A percentile compares a stretch with the other conserved stretches of the same genome.
Conservation (phyloP, 2,329 filamentous ascomycete species). For the Pseudomassariella vexata region DNA sequence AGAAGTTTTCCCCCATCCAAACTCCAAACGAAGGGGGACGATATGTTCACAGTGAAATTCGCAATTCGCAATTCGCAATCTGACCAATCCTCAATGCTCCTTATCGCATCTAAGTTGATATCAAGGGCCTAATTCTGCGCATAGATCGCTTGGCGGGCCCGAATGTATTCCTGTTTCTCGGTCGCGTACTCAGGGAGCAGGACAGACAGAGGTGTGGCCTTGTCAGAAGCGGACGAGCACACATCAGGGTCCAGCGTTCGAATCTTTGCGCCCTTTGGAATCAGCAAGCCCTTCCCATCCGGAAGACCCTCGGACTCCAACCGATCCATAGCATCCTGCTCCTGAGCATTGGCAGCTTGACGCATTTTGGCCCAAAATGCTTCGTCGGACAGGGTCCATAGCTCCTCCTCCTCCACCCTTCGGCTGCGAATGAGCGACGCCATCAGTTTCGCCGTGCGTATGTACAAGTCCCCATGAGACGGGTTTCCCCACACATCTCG, state of each 20-base stretch:
- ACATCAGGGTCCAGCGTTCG: conserved; percentile 27
- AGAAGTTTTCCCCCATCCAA: too few relatives aligned
- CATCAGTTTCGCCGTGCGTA: conserved; percentile 27
- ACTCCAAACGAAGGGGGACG: too few relatives aligned
- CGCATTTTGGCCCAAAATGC: conserved; percentile 28
- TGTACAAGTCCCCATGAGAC: conserved; percentile 28
- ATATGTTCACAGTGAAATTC: too few relatives aligned
- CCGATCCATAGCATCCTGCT: conserved; percentile 13
- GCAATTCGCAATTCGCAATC: too few relatives aligned
- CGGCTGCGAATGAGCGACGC: conserved; percentile 11
- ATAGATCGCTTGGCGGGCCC: conserved; percentile 10
- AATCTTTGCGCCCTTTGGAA: conserved; percentile 22
- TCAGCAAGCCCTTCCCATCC: conserved; percentile 15
- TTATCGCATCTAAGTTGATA: too few relatives aligned
- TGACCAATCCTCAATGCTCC: too few relatives aligned
- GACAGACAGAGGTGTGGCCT: conserved; percentile 12
- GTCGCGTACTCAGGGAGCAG: conserved; percentile 13
- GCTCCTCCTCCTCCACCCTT: conserved; percentile 20
- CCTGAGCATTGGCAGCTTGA: conserved; percentile 10
- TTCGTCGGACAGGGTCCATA: conserved; percentile 27
- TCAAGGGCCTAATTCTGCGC: too few relatives aligned
- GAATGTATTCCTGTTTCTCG: conserved; percentile 13
- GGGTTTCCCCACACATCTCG: conserved; percentile 30
- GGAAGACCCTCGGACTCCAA: conserved; percentile 17
- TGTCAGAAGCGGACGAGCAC: conserved; percentile 6